Evolutionary conservation across 208 protist genomes (phyloP), one percentile per base, ranked within the genome.

Genomic region (Crithidia sp.): DNA sequence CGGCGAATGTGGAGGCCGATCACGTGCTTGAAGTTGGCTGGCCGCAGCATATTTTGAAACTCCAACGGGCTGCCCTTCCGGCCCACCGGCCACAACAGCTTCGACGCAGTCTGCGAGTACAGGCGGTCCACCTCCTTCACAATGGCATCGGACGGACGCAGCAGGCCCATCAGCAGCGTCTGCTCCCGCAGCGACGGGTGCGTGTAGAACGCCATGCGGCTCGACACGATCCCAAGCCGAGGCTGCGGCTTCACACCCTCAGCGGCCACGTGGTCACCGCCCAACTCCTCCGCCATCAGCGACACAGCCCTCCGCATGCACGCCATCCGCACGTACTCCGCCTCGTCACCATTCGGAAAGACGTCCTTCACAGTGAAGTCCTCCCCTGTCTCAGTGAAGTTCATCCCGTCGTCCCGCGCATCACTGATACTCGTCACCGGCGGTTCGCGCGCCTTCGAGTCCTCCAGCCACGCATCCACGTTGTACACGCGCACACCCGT

Each of bases 131-230:
- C 5, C 41, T 67, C 70, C 12, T 17, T 45, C 5, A 53, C 41
- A 16, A 75, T 19, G 36, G 4, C 6, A 9, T 40, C 4, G 5
- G 61, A 55, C 2, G 70, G 70, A 14, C 61, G 50, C 61, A 75
- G 70, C 52, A 75, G 70, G 17, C 36, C 70, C 52, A 68, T 57
- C 43, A 75, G 14, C 61, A 52, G 61, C 16, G 70, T 75, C 53
- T 55, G 55, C 63, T 75, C 70, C 28, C 3, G n/a, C 50, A 75
- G 50, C 17, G 47, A 14, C 7, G 49, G 40, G 9, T 49, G 47
- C 59, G 56, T 19, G 28, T 59, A 57, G 28, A 62, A 75, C 50
- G 61, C 70, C 43, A 65, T 75, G 61, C 55, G 41, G 19, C 61
- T 44, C 19, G 47, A 52, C n/a, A 75, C 4, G 37, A 75, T 49